phyloP scores from a whole-genome alignment of 768 basidiomycete species.

The Hysterangium stoloniferum region DNA sequence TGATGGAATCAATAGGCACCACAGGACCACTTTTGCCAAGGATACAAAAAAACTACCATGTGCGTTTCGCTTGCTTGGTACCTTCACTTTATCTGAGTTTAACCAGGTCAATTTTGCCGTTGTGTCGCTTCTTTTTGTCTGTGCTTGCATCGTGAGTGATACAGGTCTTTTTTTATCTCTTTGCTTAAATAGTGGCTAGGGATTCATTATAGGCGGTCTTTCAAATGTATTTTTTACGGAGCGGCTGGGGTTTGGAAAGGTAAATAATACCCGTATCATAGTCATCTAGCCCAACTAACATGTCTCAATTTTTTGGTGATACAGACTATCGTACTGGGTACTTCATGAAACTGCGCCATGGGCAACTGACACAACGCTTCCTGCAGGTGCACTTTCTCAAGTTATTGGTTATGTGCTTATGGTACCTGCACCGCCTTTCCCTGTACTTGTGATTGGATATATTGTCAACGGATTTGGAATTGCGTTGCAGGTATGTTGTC shows the following conservation, averaged over 20 bases:
- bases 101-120: conserved; percentile 32
- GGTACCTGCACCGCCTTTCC: conserved; percentile 54
- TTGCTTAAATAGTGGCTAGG: conserved; percentile 20
- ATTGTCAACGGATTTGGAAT: conserved; percentile 43
- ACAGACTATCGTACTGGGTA: conserved; percentile 35
- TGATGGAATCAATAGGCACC: too few species aligned
- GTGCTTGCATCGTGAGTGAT: conserved; percentile 24
- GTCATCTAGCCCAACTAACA: too few species aligned
- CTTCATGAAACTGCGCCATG: conserved; percentile 7
- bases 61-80: conserved; percentile 17
- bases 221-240: conserved; percentile 41
- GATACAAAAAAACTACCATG: conserved; percentile 52
- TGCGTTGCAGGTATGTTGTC: conserved; percentile 16
- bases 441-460: conserved; percentile 46
- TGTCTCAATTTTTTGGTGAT: not conserved
- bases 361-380: too few species aligned
- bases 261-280: too few species aligned
- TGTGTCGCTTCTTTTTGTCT: conserved; percentile 57
- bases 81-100: not conserved
- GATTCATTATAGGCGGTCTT: conserved; percentile 40
- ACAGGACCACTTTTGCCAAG: conserved; percentile 68
- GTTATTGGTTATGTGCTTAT: conserved; percentile 46
- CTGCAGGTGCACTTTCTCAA: conserved; percentile 36
- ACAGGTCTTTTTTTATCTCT: too few species aligned
- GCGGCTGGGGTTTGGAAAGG: conserved; percentile 42